Evolutionary conservation across 2,329 filamentous ascomycete genomes (phyloP), one percentile per base, ranked within the genome.

Genomic region (Aureobasidium subglaciale): DNA sequence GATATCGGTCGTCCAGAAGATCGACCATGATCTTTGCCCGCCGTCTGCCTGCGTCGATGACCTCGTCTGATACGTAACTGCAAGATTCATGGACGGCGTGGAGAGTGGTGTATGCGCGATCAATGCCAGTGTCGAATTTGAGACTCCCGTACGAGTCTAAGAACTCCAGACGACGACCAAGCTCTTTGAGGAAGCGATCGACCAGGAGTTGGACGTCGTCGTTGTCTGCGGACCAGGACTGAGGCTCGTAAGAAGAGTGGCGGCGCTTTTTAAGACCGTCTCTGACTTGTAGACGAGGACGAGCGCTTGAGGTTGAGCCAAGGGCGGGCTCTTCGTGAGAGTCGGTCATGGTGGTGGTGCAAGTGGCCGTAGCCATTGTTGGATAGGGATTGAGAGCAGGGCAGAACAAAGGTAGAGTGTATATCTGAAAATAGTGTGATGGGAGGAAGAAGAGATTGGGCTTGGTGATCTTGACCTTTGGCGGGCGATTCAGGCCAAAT

Each of bases 1-100:
- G 86, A 71, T 96, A 99, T 60, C 88, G 81, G 25, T 80, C 80
- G 70, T 99, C 93, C 13, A 99, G 76, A 0, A 90, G 96, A 64
- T 97, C 92, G 30, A 99, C 90, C 75, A 97, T 85, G 57, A 97
- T 83, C 61, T 89, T 87, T 58, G 95, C 84, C 59, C 90, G 82
- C 61, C 89, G 83, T 52, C 88, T 85, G 20, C 93, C 91, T 34
- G 88, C 88, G 56, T 90, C 93, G 62, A 97, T 83, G 43, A 96
- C 82, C 67, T 93, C 92, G 59, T 90, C 92, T 1, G 91, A 95
- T 18, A 92, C 90, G 61, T 91, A 84, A 35, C 89, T 90, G 71
- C 93, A 99, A 64, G 90, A 84, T 62, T 90, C 85, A 59, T 91
- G 85, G 24, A 99, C 91, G 7, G 89, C 85, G 65, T 92, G 86